These are phyloP conservation scores for Phytophthora meadii DNA, from an alignment of 352 stramenopile genomes.

Conservation along the genomic window DNA sequence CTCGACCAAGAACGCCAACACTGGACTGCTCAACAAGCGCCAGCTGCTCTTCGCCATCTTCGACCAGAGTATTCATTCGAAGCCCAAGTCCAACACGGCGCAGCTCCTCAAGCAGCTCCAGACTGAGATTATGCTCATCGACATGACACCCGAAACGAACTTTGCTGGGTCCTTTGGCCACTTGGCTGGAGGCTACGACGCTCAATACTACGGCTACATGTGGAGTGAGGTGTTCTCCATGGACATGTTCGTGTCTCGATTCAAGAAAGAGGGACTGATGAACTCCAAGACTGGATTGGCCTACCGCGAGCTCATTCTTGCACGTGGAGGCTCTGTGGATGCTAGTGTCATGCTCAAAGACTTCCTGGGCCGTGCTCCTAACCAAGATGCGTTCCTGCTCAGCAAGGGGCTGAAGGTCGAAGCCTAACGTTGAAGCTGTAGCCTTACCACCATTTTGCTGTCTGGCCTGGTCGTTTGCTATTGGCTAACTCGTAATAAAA, in stretches of 20 bases:
- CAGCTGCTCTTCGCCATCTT: constrained; percentile 85
- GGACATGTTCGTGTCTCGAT: constrained; percentile 91
- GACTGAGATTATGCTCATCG: constrained; percentile 87
- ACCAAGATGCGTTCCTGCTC: constrained; percentile 83
- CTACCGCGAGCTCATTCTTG: constrained; percentile 90
- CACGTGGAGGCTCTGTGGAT: constrained; percentile 80
- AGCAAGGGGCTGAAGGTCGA: constrained; percentile 69
- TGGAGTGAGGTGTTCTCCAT: constrained; percentile 91
- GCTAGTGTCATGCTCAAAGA: constrained; percentile 81
- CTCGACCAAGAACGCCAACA: constrained; percentile 87
- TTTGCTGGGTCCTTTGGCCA: constrained; percentile 88
- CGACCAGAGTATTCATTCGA: constrained; percentile 89
- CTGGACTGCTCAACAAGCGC: constrained; percentile 82
- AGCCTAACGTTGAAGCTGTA: constrained; percentile 25
- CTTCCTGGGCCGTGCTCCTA: constrained; percentile 83
- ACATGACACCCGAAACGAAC: constrained; percentile 88
- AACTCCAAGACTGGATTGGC: constrained; percentile 79
- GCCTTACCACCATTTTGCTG: constrained; percentile 3
- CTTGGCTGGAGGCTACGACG: constrained; percentile 79
- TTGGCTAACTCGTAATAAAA: constrained; percentile 16
- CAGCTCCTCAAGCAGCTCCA: constrained; percentile 84
- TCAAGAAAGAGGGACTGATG: constrained; percentile 88
- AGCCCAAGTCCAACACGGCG: constrained; percentile 81
- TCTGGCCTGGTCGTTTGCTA: constrained; percentile 12
- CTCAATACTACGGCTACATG: constrained; percentile 91